Base-by-base conservation (phyloP, 495 filamentous ascomycete genomes). In the Darksidea phi region DNA sequence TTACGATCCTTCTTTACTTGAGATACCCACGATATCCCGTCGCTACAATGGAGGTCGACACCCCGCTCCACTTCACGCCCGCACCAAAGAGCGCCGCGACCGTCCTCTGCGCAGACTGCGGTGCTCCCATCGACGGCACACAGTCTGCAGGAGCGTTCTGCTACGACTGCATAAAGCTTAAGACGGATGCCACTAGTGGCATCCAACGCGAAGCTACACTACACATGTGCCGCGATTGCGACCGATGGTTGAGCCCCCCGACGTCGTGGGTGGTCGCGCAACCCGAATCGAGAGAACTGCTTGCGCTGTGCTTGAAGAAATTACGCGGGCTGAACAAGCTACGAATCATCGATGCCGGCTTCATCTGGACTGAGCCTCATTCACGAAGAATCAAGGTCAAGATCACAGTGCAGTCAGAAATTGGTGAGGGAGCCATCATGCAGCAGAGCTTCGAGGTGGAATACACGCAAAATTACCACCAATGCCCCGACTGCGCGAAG, bases 361-460 rank as follows among this genome's bases (percentile, higher is more conserved):
- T 98, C 71, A 90, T 96, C 64, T 98, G 94, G 94, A 98, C 94
- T 2, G 94, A 98, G 75, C 94, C 94, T 6, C 94, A 98, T 78
- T 95, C 89, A 49, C 79, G 89, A 68, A 79, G 94, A 67, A 80
- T 98, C 51, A 91, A 88, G 71, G 85, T 98, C 63, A 95, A 95
- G 76, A 88, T 98, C 68, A 96, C 91, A 0, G 83, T 98, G 17
- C 93, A 98, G 70, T 84, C 76, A 75, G 88, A 81, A 80, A 91
- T 75, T 70, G 90, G 78, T 67, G 77, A 88, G 67, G 84, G 80
- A 24, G 84, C 85, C 4, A 87, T 97, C 57, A 78, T 98, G 67
- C 93, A 97, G 73, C 94, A 98, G 70, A 87, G 85, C 38, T 95
- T 98, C 67, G 91, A 96, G 73, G 92, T 97, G 8, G 86, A 90